Percentiles rank a stretch among this genome's conserved stretches.
Evolutionary conservation across 2,329 filamentous ascomycete species (phyloP).

Genomic region (Xylariaceae sp.): DNA sequence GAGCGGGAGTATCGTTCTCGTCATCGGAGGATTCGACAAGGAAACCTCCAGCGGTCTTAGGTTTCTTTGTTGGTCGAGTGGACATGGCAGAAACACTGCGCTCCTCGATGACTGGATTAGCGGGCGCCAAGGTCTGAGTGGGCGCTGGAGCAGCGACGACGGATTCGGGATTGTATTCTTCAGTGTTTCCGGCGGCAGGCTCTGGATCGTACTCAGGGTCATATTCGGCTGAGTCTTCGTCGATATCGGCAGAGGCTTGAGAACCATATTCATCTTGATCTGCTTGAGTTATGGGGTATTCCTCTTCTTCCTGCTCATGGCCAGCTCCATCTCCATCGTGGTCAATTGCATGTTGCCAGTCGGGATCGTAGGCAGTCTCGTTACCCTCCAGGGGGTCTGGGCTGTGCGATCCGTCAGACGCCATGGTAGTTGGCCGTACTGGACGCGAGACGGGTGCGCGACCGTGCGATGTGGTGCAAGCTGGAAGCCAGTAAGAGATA

Average conservation of each 20-base stretch:
- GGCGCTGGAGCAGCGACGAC: constrained; percentile 29
- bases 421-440: constrained; percentile 20
- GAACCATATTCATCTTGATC: constrained; percentile 43
- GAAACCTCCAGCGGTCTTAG: constrained; percentile 57
- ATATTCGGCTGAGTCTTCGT: constrained; percentile 54
- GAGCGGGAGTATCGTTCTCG: constrained; percentile 41
- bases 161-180: constrained; percentile 56
- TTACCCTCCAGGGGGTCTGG: constrained; percentile 19
- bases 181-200: constrained; percentile 33
- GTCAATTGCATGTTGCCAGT: constrained; percentile 51
- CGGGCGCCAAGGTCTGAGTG: constrained; percentile 37
- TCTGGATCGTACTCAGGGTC: background rate
- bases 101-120: constrained; percentile 27
- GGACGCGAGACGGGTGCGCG: constrained; percentile 1
- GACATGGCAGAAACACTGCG: constrained; percentile 29
- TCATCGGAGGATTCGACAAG: constrained; percentile 58
- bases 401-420: constrained; percentile 25
- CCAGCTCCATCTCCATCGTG: constrained; percentile 51
- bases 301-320: constrained; percentile 52
- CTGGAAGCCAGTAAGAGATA: background rate
- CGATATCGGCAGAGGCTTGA: constrained; percentile 46
- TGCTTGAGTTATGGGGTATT: constrained; percentile 43
- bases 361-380: constrained; percentile 42
- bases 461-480: too few relatives aligned
- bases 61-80: constrained; percentile 48